Percentiles rank a stretch among this genome's conserved stretches.
phyloP scores from a whole-genome alignment of 768 basidiomycete species.

The Mycena kentingensis region DNA sequence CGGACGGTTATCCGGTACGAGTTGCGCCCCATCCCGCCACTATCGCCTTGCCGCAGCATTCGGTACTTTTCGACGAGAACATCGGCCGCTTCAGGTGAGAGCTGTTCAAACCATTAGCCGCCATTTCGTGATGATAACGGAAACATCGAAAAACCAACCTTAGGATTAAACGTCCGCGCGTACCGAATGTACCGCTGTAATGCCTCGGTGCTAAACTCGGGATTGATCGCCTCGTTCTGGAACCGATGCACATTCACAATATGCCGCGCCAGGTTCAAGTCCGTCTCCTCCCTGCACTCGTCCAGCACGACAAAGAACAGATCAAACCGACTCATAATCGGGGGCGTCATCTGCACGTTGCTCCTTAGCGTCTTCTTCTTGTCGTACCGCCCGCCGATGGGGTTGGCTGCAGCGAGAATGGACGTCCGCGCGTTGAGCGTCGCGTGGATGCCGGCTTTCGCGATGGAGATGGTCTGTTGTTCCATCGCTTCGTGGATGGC shows the following conservation, averaged over 20 bases:
- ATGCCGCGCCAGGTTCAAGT: constrained; percentile 92
- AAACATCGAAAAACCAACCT: constrained; percentile 60
- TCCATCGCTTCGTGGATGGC: constrained; percentile 99
- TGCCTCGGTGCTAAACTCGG: constrained; percentile 96
- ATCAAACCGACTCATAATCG: constrained; percentile 99
- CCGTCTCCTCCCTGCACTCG: constrained; percentile 91
- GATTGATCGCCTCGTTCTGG: constrained; percentile 91
- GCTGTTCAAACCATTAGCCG: constrained; percentile 47
- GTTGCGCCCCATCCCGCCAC: constrained; percentile 82
- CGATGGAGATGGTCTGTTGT: constrained; percentile 99
- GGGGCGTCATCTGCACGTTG: constrained; percentile 96
- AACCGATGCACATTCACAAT: constrained; percentile 98
- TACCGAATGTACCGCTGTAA: constrained; percentile 96
- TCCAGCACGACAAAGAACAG: constrained; percentile 98
- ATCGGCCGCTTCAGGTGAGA: constrained; percentile 90
- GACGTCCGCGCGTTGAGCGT: constrained; percentile 97
- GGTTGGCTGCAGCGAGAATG: constrained; percentile 97
- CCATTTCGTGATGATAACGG: constrained; percentile 1
- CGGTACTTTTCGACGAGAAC: constrained; percentile 96
- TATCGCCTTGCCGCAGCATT: constrained; percentile 88
- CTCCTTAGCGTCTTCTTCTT: constrained; percentile 88
- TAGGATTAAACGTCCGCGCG: constrained; percentile 96
- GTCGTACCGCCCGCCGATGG: constrained; percentile 95
- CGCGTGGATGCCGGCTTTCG: constrained; percentile 98
- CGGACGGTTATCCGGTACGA: constrained; percentile 98